A percentile compares a stretch with the other conserved stretches of the same genome.
phyloP scores from a whole-genome alignment of 768 basidiomycete species.

The Grammothele lineata region DNA sequence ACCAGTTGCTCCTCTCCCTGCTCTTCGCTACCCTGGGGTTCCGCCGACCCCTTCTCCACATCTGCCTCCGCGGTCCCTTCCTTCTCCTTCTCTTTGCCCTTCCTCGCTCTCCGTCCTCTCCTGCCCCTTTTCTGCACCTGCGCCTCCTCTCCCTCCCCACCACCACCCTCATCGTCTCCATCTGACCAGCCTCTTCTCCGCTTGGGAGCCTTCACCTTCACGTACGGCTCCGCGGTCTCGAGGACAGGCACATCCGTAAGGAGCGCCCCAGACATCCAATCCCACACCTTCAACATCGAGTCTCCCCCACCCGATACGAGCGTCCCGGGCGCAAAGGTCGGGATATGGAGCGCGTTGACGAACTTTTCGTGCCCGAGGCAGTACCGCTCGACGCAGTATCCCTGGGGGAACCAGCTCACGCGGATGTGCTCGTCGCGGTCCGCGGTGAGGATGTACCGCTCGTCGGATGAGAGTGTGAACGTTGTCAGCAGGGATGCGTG shows the following conservation, averaged over 20 bases:
- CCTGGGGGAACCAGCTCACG: conserved; percentile 84
- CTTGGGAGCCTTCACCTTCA: conserved; percentile 34
- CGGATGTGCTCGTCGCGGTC: conserved; percentile 97
- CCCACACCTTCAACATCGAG: conserved; percentile 68
- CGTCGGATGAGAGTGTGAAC: conserved; percentile 63
- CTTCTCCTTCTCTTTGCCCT: conserved; percentile 11
- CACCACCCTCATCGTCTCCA: conserved; percentile 21
- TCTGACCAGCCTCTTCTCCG: conserved; percentile 25
- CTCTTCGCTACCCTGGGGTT: conserved; percentile 27
- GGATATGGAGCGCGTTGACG: conserved; percentile 78
- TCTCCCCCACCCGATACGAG: conserved; percentile 93
- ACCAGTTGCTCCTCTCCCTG: conserved; percentile 25
- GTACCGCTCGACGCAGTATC: conserved; percentile 81
- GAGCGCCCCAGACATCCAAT: conserved; percentile 64
- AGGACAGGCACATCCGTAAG: conserved; percentile 48
- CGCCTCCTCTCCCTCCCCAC: conserved; percentile 18
- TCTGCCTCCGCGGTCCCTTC: conserved; percentile 23
- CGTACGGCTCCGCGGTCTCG: conserved; percentile 32
- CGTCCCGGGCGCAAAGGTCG: conserved; percentile 35
- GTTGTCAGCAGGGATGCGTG: conserved; percentile 84
- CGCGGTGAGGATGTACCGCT: conserved; percentile 77
- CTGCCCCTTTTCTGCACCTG: conserved; percentile 14
- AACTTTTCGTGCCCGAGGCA: conserved; percentile 87
- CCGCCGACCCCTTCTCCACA: conserved; percentile 21
- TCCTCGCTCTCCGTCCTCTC: conserved; percentile 15